Conservation (phyloP, 169 alveolate genomes). For the Theileria orientalis region DNA sequence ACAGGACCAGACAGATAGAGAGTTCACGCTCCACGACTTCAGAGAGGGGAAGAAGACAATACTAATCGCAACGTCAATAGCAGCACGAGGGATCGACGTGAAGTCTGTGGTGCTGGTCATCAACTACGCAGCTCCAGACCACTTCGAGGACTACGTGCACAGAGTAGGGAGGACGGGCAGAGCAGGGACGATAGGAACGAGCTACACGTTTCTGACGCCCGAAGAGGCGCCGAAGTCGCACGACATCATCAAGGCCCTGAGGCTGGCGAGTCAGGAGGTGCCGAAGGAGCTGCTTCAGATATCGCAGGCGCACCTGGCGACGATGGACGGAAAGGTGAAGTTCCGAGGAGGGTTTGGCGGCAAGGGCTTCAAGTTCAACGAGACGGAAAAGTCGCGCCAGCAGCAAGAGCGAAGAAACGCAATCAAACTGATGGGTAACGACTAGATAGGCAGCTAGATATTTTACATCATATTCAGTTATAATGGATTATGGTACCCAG, state of each 20-base stretch:
- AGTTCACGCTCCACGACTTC: constrained; percentile 89
- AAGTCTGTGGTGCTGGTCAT: constrained; percentile 92
- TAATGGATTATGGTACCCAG: background rate
- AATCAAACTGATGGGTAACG: constrained; percentile 80
- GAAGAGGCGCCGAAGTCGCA: constrained; percentile 92
- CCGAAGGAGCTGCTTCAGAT: constrained; percentile 67
- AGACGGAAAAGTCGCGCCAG: constrained; percentile 86
- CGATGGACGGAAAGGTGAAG: constrained; percentile 82
- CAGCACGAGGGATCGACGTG: constrained; percentile 99
- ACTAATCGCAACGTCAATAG: constrained; percentile 97
- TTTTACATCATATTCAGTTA: background rate
- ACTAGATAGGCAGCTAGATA: too few species aligned
- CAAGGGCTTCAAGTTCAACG: constrained; percentile 91
- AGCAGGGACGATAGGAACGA: constrained; percentile 97
- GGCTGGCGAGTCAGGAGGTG: constrained; percentile 61
- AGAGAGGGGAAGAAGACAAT: constrained; percentile 79
- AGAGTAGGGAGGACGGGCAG: constrained; percentile 99
- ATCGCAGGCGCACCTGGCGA: constrained; percentile 78
- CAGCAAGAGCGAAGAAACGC: constrained; percentile 84
- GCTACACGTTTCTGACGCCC: constrained; percentile 93
- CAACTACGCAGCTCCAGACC: constrained; percentile 97
- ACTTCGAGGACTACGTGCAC: constrained; percentile 98
- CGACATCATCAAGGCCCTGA: constrained; percentile 90
- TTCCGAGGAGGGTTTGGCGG: constrained; percentile 91
- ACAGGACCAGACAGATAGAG: constrained; percentile 97